Evolutionary conservation across 2,329 filamentous ascomycete species (phyloP).

Genomic region (Chaetomiaceae sp.): DNA sequence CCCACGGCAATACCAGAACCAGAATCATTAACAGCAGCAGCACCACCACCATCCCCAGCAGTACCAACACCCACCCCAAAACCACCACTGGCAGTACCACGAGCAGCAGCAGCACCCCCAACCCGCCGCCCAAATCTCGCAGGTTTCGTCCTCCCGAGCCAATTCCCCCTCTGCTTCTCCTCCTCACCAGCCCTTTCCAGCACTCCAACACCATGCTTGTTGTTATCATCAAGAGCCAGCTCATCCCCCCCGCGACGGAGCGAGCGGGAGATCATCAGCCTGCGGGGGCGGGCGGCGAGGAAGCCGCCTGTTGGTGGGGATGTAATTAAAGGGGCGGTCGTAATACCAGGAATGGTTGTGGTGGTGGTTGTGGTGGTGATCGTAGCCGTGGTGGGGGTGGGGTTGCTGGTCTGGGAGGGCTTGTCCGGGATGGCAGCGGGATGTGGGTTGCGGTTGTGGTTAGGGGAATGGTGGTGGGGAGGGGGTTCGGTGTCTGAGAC

Average conservation of each 20-base stretch:
- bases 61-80: too few species aligned
- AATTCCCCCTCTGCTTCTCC: not conserved
- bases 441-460: too few species aligned
- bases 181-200: not conserved
- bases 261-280: conserved; percentile 11
- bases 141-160: conserved; percentile 13
- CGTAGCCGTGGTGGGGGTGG: too few species aligned
- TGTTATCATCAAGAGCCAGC: conserved; percentile 8
- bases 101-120: not conserved
- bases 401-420: too few species aligned
- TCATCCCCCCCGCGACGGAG: conserved; percentile 12
- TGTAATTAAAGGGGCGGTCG: not conserved
- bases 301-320: not conserved
- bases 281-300: conserved; percentile 14
- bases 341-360: not conserved
- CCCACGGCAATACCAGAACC: too few species aligned
- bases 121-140: conserved; percentile 8
- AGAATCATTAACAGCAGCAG: too few species aligned
- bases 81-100: not conserved
- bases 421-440: too few species aligned
- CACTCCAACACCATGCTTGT: not conserved
- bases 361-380: not conserved
- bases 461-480: too few species aligned
- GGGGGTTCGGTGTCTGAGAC: too few species aligned
- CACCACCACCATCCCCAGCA: too few species aligned